These are phyloP conservation scores for Solanum hybrid DNA, from an alignment of 305 asterid species.

Conservation along the genomic window DNA sequence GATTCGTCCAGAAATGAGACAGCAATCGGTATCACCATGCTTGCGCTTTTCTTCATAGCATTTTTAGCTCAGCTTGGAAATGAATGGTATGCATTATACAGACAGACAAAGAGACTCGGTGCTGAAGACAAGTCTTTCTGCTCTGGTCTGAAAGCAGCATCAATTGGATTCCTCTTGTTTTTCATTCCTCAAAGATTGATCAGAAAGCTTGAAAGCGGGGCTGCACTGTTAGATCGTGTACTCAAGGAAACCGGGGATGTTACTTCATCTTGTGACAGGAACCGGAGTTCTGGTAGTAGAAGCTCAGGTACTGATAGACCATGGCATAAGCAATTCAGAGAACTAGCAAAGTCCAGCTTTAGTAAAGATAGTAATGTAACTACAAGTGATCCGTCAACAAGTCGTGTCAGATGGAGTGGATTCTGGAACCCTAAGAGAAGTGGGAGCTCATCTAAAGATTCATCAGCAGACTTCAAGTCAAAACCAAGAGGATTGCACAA, in stretches of 20 bases:
- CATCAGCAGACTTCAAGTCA: conserved; percentile 54
- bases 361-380: conserved; percentile 41
- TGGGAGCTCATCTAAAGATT: conserved; percentile 60
- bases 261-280: conserved; percentile 29
- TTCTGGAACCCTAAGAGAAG: conserved; percentile 58
- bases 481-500: conserved; percentile 59
- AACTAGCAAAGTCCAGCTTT: conserved; percentile 71
- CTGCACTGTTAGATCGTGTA: conserved; percentile 31
- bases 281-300: conserved; percentile 42
- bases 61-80: conserved; percentile 39
- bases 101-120: conserved; percentile 56
- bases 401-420: conserved; percentile 59
- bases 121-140: conserved; percentile 45
- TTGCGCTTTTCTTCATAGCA: conserved; percentile 40
- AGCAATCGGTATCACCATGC: conserved; percentile 52
- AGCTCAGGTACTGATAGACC: conserved; percentile 59
- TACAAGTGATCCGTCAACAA: conserved; percentile 56
- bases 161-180: conserved; percentile 44
- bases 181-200: conserved; percentile 37
- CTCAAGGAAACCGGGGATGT: conserved; percentile 24
- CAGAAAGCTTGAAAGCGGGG: conserved; percentile 28
- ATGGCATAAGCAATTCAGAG: conserved; percentile 68
- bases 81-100: conserved; percentile 53
- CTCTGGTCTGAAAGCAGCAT: conserved; percentile 48
- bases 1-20: conserved; percentile 39